A percentile compares a stretch with the other conserved stretches of the same genome.
Evolutionary conservation across 208 protist species (phyloP).

Genomic region (Blastocrithidia nonstop): DNA sequence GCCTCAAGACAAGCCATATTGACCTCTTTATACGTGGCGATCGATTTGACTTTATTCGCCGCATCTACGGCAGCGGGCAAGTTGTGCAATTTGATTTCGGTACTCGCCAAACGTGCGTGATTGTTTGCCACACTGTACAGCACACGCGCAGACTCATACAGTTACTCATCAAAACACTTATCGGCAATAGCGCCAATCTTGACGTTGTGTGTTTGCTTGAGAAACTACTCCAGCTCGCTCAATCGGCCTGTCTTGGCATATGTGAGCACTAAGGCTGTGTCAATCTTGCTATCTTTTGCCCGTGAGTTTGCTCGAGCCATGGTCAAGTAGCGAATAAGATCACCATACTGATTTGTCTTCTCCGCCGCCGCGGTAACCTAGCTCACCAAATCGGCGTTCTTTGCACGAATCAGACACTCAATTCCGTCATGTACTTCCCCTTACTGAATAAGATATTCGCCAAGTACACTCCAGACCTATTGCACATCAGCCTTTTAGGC

Average conservation of each 20-base stretch:
- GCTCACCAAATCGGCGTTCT: constrained; percentile 88
- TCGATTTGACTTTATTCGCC: constrained; percentile 96
- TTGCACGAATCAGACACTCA: constrained; percentile 95
- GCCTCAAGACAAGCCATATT: constrained; percentile 96
- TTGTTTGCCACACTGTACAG: constrained; percentile 96
- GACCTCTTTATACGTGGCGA: constrained; percentile 93
- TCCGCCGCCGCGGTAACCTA: constrained; percentile 90
- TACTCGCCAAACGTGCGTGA: constrained; percentile 90
- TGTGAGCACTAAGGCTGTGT: constrained; percentile 96
- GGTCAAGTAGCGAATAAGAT: constrained; percentile 96
- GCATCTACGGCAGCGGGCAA: constrained; percentile 94
- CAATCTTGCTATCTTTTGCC: constrained; percentile 88
- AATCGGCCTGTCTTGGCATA: constrained; percentile 95
- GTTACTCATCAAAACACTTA: constrained; percentile 93
- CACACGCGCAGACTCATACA: constrained; percentile 97
- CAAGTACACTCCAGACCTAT: constrained; percentile 92
- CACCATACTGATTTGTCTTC: constrained; percentile 82
- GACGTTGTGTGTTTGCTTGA: constrained; percentile 94
- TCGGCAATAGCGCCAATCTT: constrained; percentile 94
- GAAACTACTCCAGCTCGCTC: constrained; percentile 98
- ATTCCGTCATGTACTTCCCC: constrained; percentile 92
- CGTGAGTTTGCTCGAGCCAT: constrained; percentile 93
- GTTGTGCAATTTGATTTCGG: constrained; percentile 93
- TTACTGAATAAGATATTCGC: constrained; percentile 86
- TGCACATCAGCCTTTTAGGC: constrained; percentile 87